Evolutionary conservation across 345 rosid species (phyloP), one percentile per base, ranked within the genome.

Genomic region (Isatis tinctoria): DNA sequence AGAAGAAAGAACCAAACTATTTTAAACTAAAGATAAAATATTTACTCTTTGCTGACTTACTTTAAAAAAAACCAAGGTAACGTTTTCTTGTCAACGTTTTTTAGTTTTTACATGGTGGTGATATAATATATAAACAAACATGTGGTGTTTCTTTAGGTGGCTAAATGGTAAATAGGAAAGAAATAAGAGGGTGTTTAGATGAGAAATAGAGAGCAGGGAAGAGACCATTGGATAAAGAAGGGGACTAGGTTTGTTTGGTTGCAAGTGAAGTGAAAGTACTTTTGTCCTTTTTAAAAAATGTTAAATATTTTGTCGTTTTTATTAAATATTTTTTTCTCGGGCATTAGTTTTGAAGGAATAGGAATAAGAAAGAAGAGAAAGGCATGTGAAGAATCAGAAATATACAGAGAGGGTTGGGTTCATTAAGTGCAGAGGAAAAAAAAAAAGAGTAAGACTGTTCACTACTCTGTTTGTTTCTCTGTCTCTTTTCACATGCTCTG

Each of bases 151-250:
- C 4, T 10, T 14, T 52, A 18, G 32, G 61, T 75, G 72, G 70
- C 57, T 30, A 49, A 52, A 49, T 66, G 43, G 73, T 57, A 40
- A 48, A 77, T 72, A 59, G 65, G 52, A 16, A 4, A 45, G 13
- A 63, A 40, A 66, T 14, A 18, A 72, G 37, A 71, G 80, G 72
- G 76, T 70, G 30, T 37, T 64, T 54, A 65, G 73, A 40, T 28
- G 57, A 32, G 68, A 28, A 44, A 22, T 71, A 77, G 72, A 77
- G 76, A 70, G 67, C 76, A 77, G 24, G 12, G 39, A 22, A 77
- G 49, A 65, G 48, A 65, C 80, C 80, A 77, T 77, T 77, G 80
- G 76, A 71, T 71, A 77, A 70, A 76, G 80, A 77, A 77, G 80
- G 76, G 80, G 57, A 71, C 76, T 77, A 57, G 63, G 76, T 71